Percentiles rank a stretch among this genome's conserved stretches.
Conservation (phyloP, 1,139 yeast species). For the Geotrichum carabidarum region DNA sequence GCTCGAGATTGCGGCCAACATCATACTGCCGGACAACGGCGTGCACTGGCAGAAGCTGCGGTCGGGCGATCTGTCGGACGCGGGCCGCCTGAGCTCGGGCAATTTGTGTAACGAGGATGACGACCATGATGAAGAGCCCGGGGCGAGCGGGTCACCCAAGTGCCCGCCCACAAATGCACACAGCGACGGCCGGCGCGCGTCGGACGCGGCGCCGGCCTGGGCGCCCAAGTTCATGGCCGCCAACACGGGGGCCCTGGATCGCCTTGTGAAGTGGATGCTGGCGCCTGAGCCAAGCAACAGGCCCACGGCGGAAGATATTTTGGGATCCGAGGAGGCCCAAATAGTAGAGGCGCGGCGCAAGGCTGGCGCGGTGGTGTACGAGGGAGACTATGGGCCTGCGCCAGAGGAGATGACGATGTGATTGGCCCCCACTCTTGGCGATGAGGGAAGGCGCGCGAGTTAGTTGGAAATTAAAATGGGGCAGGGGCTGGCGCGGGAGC, state of each 20-base stretch:
- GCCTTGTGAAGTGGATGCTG: conserved; percentile 81
- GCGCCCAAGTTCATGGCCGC: conserved; percentile 82
- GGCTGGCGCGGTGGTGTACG: conserved; percentile 93
- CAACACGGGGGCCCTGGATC: conserved; percentile 69
- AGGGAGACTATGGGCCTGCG: conserved; percentile 91
- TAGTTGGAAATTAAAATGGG: conserved; percentile 25
- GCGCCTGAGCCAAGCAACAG: conserved; percentile 78
- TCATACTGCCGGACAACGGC: conserved; percentile 92
- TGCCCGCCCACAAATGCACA: neutral
- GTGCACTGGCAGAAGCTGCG: conserved; percentile 94
- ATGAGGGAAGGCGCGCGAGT: conserved; percentile 28
- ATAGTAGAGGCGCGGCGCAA: conserved; percentile 77
- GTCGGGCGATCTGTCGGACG: conserved; percentile 93
- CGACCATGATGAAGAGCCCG: conserved; percentile 1
- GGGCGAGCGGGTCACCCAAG: neutral
- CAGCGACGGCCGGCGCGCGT: neutral
- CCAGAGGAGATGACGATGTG: conserved; percentile 34
- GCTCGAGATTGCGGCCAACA: conserved; percentile 94
- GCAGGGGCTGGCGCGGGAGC: too few species aligned
- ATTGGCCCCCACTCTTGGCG: conserved; percentile 5
- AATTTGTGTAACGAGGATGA: conserved; percentile 39
- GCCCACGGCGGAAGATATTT: conserved; percentile 68
- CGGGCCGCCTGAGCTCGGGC: conserved; percentile 77
- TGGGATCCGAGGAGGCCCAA: conserved; percentile 66
- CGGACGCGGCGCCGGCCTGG: conserved; percentile 53